Evolutionary conservation across 2,329 filamentous ascomycete genomes (phyloP).

Genomic region (Sporothrix luriei): DNA sequence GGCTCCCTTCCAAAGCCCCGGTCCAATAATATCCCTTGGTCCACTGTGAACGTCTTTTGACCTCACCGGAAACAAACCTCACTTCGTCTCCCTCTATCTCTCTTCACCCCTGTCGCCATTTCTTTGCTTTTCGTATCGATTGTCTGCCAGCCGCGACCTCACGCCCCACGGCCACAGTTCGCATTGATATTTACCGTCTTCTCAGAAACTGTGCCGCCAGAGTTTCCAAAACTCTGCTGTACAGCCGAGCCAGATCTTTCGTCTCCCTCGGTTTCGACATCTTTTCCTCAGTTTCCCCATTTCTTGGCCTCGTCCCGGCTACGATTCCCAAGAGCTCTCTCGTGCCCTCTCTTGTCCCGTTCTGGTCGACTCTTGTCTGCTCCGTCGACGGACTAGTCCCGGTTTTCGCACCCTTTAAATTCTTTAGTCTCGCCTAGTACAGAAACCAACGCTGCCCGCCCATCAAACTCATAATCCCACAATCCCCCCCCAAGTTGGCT

Average conservation of each 20-base stretch:
- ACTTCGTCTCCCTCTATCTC: neutral
- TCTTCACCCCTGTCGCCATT: neutral
- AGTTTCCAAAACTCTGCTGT: neutral
- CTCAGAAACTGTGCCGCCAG: neutral
- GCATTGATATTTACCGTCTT: neutral
- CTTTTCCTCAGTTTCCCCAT: neutral
- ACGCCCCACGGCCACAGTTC: too few species aligned
- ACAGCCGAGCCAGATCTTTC: neutral
- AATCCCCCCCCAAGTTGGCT: conserved; percentile 20
- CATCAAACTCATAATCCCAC: conserved; percentile 29
- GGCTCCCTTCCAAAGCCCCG: neutral
- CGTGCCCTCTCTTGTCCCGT: neutral
- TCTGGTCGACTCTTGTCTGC: conserved; percentile 14
- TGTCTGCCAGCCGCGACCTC: neutral
- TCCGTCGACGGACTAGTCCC: conserved; percentile 29
- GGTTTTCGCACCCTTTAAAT: conserved; percentile 31
- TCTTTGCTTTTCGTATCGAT: neutral
- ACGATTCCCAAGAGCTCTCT: conserved; percentile 8
- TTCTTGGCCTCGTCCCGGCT: neutral
- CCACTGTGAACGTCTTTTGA: conserved; percentile 1
- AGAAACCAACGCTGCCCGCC: conserved; percentile 27
- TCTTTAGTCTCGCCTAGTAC: conserved; percentile 28
- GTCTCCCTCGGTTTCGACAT: neutral
- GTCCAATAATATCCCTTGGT: conserved; percentile 24
- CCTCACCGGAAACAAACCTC: conserved; percentile 21